Conservation (phyloP, 2,329 filamentous ascomycete species). For the Colletotrichum phormii region DNA sequence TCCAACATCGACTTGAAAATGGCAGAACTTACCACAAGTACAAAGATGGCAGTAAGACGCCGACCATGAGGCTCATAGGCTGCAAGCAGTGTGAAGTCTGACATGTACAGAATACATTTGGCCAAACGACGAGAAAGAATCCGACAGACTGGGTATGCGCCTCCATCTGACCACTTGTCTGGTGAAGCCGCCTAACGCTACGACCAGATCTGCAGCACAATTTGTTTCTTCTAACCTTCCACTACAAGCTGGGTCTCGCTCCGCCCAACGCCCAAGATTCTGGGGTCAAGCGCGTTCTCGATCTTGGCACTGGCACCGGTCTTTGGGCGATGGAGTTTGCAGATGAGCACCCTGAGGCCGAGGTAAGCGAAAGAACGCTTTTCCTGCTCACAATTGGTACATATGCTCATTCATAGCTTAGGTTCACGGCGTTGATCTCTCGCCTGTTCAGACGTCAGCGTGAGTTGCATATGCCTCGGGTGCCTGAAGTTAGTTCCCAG, state of each 20-base stretch:
- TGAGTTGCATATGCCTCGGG: conserved; percentile 16
- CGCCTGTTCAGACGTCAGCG: conserved; percentile 52
- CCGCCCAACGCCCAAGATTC: conserved; percentile 40
- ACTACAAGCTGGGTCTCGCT: conserved; percentile 43
- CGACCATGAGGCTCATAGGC: no score
- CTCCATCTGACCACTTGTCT: not conserved
- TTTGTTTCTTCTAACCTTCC: conserved; percentile 46
- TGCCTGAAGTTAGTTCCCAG: no score
- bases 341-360: conserved; percentile 46
- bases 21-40: conserved; percentile 51
- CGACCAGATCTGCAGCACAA: conserved; percentile 49
- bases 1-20: conserved; percentile 49
- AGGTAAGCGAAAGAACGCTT: conserved; percentile 35
- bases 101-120: conserved; percentile 23
- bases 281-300: conserved; percentile 48
- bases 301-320: conserved; percentile 61
- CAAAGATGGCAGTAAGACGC: conserved; percentile 17
- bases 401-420: not conserved
- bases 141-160: conserved; percentile 15
- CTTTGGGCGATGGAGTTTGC: conserved; percentile 58
- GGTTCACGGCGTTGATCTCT: conserved; percentile 54
- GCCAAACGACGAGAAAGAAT: conserved; percentile 33
- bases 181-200: no score
- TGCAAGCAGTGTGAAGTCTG: not conserved
- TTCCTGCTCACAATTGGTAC: no score